Evolutionary conservation across 768 basidiomycete genomes (phyloP).

Genomic region (Suillus sp.): DNA sequence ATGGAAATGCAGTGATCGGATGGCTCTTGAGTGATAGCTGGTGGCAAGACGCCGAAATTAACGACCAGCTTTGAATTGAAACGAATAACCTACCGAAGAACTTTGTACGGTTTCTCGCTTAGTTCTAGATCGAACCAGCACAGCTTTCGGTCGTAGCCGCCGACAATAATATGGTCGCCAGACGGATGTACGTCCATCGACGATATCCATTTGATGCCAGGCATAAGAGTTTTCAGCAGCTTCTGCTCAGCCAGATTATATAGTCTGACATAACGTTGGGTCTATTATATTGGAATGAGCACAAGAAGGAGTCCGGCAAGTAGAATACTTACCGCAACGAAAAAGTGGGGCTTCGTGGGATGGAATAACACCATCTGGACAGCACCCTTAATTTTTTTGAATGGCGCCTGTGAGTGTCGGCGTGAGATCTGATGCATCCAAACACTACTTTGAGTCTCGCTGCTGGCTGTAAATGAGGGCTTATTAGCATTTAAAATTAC

Average conservation of each 20-base stretch:
- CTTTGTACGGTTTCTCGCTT: constrained; percentile 95
- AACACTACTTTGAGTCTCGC: constrained; percentile 76
- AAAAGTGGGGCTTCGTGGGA: constrained; percentile 92
- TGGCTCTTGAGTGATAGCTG: constrained; percentile 92
- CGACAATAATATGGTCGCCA: constrained; percentile 95
- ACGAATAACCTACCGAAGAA: constrained; percentile 65
- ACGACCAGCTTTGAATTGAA: constrained; percentile 9
- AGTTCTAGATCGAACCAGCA: constrained; percentile 99
- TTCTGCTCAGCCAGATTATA: constrained; percentile 96
- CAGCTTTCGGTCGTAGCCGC: constrained; percentile 95
- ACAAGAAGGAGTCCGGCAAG: constrained; percentile 16
- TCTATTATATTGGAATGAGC: constrained; percentile 49
- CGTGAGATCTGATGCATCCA: constrained; percentile 96
- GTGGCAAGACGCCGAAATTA: constrained; percentile 15
- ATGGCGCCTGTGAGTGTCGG: constrained; percentile 95
- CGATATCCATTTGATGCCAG: constrained; percentile 98
- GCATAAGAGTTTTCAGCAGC: constrained; percentile 87
- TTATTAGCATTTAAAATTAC: constrained; percentile 9
- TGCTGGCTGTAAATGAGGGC: constrained; percentile 47
- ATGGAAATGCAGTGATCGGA: constrained; percentile 92
- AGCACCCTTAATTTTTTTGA: constrained; percentile 90
- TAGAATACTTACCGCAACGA: constrained; percentile 79
- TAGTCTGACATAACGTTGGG: constrained; percentile 92
- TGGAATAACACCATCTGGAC: constrained; percentile 95
- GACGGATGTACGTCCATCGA: constrained; percentile 96